Evolutionary conservation across 2,329 filamentous ascomycete genomes (phyloP), one percentile per base, ranked within the genome.

Genomic region (Stachybotrys echinatus): DNA sequence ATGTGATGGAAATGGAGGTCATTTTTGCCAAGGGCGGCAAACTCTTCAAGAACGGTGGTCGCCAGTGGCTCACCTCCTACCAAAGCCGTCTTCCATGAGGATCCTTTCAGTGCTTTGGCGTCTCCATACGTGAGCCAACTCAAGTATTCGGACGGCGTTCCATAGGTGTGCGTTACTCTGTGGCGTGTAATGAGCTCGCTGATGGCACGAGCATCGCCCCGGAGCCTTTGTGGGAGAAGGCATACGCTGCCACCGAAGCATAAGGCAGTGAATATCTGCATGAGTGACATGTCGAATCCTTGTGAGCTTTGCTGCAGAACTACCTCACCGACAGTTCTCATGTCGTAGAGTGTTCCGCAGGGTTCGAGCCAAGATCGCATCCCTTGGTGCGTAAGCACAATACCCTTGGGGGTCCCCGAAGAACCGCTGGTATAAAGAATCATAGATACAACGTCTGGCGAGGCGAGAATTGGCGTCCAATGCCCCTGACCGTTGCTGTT

Each of bases 211-310:
- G 70, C 59, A 50, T 75, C 71, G 17, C 60, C 61, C 1, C 72
- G 65, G 1, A 48, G 21, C 0, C 47, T 17, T 2, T 49, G 19
- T 0, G 64, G 56, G 0, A 63, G 63, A 2, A 75, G 54, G 23
- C 59, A 50, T 2, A 74, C 40, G 1, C 50, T 60, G 1, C 65
- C 70, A 1, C 69, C 70, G n/a, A 57, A 56, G 6, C 53, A 50
- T 1, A 74, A 56, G 0, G 63, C 61, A 1, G 52, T 50, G 45
- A 70, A 61, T 6, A 64, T 61, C 49, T 74, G 65, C 8, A 46
- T 52, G 2, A 70, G 34, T 0, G 67, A 67, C 45, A 70, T 51
- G 48, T 74, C 69, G 55, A 74, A 74, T 7, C 57, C 59, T n/a
- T 55, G 61, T 0, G 69, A 54, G n/a, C 56, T 68, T 49, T 71